Percentiles rank a stretch among this genome's conserved stretches.
These are phyloP conservation scores for Cladosporium sp. DNA, from an alignment of 2,329 filamentous ascomycete genomes.

Conservation along the genomic window DNA sequence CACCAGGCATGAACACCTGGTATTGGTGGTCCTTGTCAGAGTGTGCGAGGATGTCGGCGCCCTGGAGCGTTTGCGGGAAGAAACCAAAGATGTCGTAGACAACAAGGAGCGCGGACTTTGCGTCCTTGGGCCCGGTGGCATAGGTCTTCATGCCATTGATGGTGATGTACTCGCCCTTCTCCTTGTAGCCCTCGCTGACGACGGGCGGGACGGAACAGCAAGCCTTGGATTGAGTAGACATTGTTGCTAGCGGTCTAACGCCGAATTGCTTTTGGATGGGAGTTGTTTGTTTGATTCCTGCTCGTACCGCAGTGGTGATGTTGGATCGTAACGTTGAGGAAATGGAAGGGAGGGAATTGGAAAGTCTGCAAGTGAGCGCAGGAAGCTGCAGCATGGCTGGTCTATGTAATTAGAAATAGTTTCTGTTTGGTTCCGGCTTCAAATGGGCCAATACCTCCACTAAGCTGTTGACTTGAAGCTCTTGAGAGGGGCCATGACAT, in stretches of 20 bases:
- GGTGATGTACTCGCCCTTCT: constrained; percentile 55
- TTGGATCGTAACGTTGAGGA: not conserved
- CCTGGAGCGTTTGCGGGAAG: constrained; percentile 59
- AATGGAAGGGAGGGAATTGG: not conserved
- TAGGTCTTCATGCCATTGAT: constrained; percentile 61
- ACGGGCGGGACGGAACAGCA: constrained; percentile 49
- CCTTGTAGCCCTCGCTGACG: constrained; percentile 47
- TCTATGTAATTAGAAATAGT: not conserved
- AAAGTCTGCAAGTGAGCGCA: constrained; percentile 1
- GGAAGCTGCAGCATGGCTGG: constrained; percentile 12
- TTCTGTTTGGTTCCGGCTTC: not conserved
- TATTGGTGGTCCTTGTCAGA: constrained; percentile 54
- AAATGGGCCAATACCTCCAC: not conserved
- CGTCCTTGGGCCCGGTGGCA: constrained; percentile 50
- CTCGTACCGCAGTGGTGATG: not conserved
- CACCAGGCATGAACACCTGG: constrained; percentile 72
- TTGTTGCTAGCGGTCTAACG: constrained; percentile 17
- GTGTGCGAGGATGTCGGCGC: constrained; percentile 57
- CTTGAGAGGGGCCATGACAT: too few species aligned
- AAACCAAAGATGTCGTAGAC: constrained; percentile 62
- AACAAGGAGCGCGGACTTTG: constrained; percentile 54
- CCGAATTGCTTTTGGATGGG: not conserved
- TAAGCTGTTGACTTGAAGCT: not conserved
- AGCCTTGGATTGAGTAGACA: constrained; percentile 31
- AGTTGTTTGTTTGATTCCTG: not conserved